These are phyloP conservation scores for Aspergillus flavus DNA, from an alignment of 2,329 filamentous ascomycete species.

Conservation along the genomic window DNA sequence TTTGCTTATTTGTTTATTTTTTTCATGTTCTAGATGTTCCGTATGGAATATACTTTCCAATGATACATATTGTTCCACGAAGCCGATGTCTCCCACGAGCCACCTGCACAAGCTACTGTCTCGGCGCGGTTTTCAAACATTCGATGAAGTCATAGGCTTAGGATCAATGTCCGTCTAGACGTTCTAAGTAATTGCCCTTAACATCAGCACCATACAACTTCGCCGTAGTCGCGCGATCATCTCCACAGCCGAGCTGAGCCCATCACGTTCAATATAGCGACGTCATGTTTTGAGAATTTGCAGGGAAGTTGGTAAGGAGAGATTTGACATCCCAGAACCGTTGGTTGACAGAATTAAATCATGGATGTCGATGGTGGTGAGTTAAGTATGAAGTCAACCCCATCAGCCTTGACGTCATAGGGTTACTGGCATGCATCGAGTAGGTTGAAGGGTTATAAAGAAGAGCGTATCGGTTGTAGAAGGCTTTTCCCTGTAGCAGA, in stretches of 20 bases:
- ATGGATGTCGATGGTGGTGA: background rate
- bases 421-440: background rate
- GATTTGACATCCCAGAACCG: background rate
- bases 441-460: background rate
- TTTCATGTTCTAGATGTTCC: background rate
- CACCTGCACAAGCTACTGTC: too few species aligned
- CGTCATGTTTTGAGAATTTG: background rate
- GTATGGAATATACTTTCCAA: background rate
- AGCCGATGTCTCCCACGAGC: background rate
- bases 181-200: too few species aligned
- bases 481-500: background rate
- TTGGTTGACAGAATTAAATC: background rate
- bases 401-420: slow-evolving; percentile 7
- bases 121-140: background rate
- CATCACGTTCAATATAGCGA: background rate
- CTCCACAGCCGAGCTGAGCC: background rate
- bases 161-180: too few species aligned
- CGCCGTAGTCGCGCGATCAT: background rate
- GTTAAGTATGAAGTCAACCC: background rate
- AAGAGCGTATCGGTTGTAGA: background rate
- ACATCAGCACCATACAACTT: too few species aligned
- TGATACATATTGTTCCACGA: background rate
- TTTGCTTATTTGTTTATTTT: background rate
- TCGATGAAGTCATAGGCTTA: background rate
- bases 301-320: background rate